phyloP scores from a whole-genome alignment of 345 rosid species.

The Turritis glabra region DNA sequence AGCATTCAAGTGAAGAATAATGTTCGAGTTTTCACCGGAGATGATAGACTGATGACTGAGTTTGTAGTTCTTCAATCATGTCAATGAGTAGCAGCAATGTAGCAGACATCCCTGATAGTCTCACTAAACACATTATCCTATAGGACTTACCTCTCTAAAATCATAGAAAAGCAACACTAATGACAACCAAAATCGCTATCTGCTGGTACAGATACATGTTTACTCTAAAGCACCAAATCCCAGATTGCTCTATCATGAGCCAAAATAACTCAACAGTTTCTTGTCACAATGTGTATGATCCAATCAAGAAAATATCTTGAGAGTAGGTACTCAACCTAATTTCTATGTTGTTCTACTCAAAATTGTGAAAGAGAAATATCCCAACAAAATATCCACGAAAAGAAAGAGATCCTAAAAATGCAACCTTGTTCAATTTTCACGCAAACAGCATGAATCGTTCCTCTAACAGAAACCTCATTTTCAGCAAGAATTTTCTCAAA shows the following conservation, averaged over 20 bases:
- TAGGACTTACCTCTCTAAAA: no score
- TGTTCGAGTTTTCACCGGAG: neutral
- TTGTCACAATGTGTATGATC: slow-evolving; percentile 14
- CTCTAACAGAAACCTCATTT: slow-evolving; percentile 32
- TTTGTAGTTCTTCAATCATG: neutral
- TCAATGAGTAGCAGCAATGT: neutral
- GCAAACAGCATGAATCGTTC: slow-evolving; percentile 14
- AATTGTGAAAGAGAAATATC: neutral
- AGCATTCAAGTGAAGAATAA: neutral
- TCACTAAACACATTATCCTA: slow-evolving; percentile 1
- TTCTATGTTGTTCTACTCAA: neutral
- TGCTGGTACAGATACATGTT: neutral
- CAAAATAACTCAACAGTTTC: neutral
- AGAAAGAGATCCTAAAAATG: neutral
- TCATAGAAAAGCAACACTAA: neutral
- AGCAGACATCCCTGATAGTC: neutral
- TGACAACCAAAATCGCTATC: neutral
- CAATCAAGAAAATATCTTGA: neutral
- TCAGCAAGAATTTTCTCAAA: slow-evolving; percentile 18
- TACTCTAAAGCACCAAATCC: neutral
- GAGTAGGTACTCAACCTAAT: neutral
- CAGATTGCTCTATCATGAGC: neutral
- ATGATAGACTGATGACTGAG: neutral
- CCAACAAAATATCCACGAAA: neutral
- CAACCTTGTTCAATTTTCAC: neutral